Evolutionary conservation across 2,329 filamentous ascomycete species (phyloP), one percentile per base, ranked within the genome.

Genomic region (Penicillium glabrum): DNA sequence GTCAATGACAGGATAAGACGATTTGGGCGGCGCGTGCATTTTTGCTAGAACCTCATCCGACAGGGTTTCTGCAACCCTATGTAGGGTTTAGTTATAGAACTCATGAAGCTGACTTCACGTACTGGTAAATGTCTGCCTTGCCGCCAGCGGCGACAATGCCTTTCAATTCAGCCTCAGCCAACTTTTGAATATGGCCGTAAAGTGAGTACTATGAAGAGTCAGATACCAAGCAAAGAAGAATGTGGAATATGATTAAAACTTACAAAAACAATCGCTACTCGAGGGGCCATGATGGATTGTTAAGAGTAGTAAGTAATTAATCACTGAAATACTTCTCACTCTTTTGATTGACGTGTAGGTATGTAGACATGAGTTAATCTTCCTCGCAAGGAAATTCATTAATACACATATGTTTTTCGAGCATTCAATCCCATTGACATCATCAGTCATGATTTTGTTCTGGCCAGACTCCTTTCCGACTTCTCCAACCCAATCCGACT

Each of bases 61-160:
- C 46, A 98, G 91, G 16, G 95, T 98, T 83, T 98, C 95, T 54
- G 86, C 76, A 72, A 98, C 82, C 74, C 87, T 89, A 27, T 7
- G 3, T 26, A 21, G n/a, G 14, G 21, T 3, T 21, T 11, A 21
- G 37, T 8, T 41, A 10, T 19, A 3, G n/a, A 21, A 3, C n/a
- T 41, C 9, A 3, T 41, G 37, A 11, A 5, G 37, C 44, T 16
- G 39, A 23, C 21, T 1, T 27, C 29, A 63, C 84, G 59, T 79
- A 89, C 86, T 96, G 92, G 85, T 82, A 96, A 72, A 98, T 74
- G 69, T 93, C 89, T 77, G 82, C 91, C 44, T 82, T 79, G 63
- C 93, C 93, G 63, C 95, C 95, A 62, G 91, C 92, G 71, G 88
- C 86, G 80, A 93, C 88, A 72, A 97, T 90, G 73, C 95, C 95